Base-by-base conservation (phyloP, 2,329 filamentous ascomycete genomes). In the Emmonsia crescens region DNA sequence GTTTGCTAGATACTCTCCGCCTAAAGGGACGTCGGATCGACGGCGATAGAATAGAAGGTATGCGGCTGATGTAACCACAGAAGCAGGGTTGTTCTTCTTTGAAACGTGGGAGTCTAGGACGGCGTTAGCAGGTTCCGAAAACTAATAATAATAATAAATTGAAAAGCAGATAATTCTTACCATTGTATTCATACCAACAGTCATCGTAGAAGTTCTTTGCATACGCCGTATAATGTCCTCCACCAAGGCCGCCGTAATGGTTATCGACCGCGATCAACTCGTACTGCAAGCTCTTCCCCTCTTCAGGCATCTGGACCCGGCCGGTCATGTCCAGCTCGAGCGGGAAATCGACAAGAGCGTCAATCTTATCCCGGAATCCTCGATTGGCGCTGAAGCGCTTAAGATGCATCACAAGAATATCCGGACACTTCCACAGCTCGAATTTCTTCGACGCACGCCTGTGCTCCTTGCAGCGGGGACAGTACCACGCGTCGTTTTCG, bases 401-500 rank as follows among this genome's bases (percentile, higher is more conserved):
- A 57, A 99, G 81, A 72, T 99, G 94, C 64, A 96, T 88, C 51
- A 97, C 88, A 19, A 99, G 82, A 64, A 97, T 95, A 73, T 99
- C 94, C 0, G 94, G 94, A 1, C 89, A 88, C 71, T 93, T 96
- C 94, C 94, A 99, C 21, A 99, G 83, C 71, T 97, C 92, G 60
- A 99, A 91, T 70, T 94, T 96, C 79, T 99, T 99, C 76, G 88
- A 92, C 24, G 94, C 94, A 63, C 91, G 87, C 19, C 91, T 86
- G 69, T 96, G 88, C 69, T 96, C 90, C 74, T 97, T 97, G 81
- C 94, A 99, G 36, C 91, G 85, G 61, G 91, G 93, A 71, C 94
- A 99, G 73, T 95, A 97, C 94, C 94, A 99, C 63, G 91, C 93
- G 72, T 99, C 95, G 71, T 95, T 89, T 73, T 96, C 91, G 0